Evolutionary conservation across 2,329 filamentous ascomycete species (phyloP).

Genomic region (Tolypocladium tropicale): DNA sequence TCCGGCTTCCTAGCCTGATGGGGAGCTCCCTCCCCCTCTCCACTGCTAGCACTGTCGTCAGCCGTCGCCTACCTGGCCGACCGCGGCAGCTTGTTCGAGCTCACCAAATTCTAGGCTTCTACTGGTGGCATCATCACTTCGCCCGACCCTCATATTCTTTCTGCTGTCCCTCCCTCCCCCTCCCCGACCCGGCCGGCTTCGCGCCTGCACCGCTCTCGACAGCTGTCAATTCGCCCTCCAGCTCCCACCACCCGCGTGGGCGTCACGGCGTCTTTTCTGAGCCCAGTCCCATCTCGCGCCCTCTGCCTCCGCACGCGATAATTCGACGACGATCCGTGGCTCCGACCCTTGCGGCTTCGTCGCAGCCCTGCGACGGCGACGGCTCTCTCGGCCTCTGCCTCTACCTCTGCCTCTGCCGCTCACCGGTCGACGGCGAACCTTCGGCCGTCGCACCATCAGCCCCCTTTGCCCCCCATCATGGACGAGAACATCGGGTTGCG

Average conservation of each 20-base stretch:
- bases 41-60: background rate
- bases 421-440: background rate
- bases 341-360: background rate
- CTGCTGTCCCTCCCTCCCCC: background rate
- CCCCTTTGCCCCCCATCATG: too few species aligned
- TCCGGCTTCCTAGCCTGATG: background rate
- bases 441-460: background rate
- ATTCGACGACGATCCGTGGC: background rate
- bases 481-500: slow-evolving; percentile 27
- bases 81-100: background rate
- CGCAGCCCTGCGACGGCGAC: background rate
- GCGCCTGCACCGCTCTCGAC: background rate
- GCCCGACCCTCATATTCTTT: background rate
- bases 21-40: background rate
- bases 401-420: background rate
- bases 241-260: background rate
- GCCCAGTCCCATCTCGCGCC: background rate
- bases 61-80: background rate
- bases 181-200: background rate
- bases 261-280: background rate
- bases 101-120: slow-evolving; percentile 4
- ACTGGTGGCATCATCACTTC: slow-evolving; percentile 3
- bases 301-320: background rate
- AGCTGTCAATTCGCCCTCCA: background rate
- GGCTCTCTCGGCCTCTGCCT: background rate